A percentile compares a stretch with the other conserved stretches of the same genome.
phyloP scores from a whole-genome alignment of 2,329 filamentous ascomycete genomes.

The Xylaria sp. region DNA sequence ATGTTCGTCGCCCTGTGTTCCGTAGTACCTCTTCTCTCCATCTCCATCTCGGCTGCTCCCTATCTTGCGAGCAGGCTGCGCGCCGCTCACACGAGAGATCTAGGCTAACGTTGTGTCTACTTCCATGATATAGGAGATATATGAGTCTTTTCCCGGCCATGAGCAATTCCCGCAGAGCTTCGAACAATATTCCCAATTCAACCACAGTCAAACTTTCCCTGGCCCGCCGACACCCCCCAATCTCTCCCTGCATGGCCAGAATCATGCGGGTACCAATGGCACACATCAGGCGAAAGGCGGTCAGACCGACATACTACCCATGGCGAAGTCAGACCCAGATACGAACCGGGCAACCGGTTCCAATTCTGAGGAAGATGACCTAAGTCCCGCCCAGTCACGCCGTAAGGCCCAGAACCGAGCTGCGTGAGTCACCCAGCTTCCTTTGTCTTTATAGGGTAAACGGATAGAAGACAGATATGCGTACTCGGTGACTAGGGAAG shows the following conservation, averaged over 20 bases:
- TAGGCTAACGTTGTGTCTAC: conserved; percentile 35
- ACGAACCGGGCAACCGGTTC: conserved; percentile 56
- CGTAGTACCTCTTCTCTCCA: background rate
- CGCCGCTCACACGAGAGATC: background rate
- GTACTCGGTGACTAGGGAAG: background rate
- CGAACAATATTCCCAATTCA: conserved; percentile 59
- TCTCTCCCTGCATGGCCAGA: conserved; percentile 49
- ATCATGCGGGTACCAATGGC: conserved; percentile 40
- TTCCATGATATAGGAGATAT: conserved; percentile 58
- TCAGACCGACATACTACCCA: conserved; percentile 49
- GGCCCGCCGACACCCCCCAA: conserved; percentile 65
- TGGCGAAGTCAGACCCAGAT: conserved; percentile 56
- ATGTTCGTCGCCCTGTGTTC: conserved; percentile 57
- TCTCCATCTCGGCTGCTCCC: background rate
- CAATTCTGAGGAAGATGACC: conserved; percentile 66
- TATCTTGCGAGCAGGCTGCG: background rate
- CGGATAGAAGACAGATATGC: background rate
- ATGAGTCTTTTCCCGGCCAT: conserved; percentile 58
- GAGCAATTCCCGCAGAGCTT: conserved; percentile 61
- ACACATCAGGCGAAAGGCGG: conserved; percentile 39
- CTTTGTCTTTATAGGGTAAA: background rate
- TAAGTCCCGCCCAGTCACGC: conserved; percentile 68
- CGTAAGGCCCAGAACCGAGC: conserved; percentile 71
- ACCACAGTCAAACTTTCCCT: conserved; percentile 53
- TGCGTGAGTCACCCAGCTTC: conserved; percentile 61